Percentiles rank a stretch among this genome's conserved stretches.
These are phyloP conservation scores for Fusarium sp. DNA, from an alignment of 2,329 filamentous ascomycete genomes.

Conservation along the genomic window DNA sequence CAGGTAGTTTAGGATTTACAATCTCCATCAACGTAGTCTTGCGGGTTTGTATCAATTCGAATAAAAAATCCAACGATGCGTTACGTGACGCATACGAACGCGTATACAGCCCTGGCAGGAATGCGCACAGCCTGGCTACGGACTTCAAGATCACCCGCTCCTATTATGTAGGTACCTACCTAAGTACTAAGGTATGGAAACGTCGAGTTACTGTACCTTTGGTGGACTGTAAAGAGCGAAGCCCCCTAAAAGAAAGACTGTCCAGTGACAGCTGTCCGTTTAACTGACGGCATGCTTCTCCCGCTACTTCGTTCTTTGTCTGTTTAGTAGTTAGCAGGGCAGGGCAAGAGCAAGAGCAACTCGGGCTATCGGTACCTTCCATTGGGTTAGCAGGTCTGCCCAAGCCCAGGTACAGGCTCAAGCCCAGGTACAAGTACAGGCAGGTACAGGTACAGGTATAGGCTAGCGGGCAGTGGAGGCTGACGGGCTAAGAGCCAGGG, in stretches of 20 bases:
- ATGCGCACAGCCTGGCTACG: conserved; percentile 31
- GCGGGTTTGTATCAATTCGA: not conserved
- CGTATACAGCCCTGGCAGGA: conserved; percentile 37
- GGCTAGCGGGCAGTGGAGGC: conserved; percentile 4
- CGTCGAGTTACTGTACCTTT: not conserved
- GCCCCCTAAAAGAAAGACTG: conserved; percentile 8
- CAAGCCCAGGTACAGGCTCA: conserved; percentile 8
- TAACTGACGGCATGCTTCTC: conserved; percentile 15
- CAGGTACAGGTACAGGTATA: conserved; percentile 6
- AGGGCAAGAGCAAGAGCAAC: conserved; percentile 9
- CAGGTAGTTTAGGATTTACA: not conserved
- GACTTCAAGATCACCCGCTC: too few species aligned
- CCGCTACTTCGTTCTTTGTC: conserved; percentile 23
- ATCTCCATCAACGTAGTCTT: not conserved
- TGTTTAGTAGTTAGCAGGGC: conserved; percentile 15
- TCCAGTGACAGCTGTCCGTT: conserved; percentile 10
- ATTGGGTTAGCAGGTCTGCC: conserved; percentile 2
- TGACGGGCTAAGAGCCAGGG: conserved; percentile 4
- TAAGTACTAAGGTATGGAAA: too few species aligned
- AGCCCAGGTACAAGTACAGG: conserved; percentile 6
- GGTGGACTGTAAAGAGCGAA: not conserved
- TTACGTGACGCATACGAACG: conserved; percentile 32
- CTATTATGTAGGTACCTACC: too few species aligned
- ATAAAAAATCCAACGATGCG: conserved; percentile 2
- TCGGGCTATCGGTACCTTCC: not conserved